Evolutionary conservation across 2,329 filamentous ascomycete genomes (phyloP).

Genomic region (Thielaviopsis euricoi): DNA sequence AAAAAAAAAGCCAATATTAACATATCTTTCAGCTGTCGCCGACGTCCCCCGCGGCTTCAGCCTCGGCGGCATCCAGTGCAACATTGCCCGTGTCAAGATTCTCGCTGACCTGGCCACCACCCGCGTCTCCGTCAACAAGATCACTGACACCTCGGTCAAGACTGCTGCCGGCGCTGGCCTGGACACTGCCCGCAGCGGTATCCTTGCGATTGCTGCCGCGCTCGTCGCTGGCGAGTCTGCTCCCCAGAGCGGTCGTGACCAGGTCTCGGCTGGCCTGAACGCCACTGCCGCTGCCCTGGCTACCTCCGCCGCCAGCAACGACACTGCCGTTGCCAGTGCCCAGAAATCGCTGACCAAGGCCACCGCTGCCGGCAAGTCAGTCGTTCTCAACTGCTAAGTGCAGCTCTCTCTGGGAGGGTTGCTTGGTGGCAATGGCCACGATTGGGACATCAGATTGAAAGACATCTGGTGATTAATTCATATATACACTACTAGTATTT

Average conservation of each 20-base stretch:
- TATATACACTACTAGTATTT: neutral
- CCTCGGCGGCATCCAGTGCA: conserved; percentile 6
- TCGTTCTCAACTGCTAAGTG: conserved; percentile 1
- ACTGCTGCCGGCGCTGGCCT: conserved; percentile 4
- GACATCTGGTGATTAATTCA: neutral
- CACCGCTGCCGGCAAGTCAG: neutral
- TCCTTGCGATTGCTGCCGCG: conserved; percentile 6
- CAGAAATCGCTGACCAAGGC: neutral
- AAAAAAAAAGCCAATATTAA: neutral
- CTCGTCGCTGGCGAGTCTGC: conserved; percentile 5
- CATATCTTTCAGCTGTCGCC: neutral
- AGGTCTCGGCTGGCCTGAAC: conserved; percentile 6
- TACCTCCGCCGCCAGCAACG: neutral
- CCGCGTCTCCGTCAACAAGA: conserved; percentile 1
- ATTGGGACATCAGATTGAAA: neutral
- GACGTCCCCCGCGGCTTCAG: conserved; percentile 5
- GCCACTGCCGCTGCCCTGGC: conserved; percentile 2
- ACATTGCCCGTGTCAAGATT: conserved; percentile 9
- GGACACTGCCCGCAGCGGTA: conserved; percentile 1
- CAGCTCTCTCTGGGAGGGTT: neutral
- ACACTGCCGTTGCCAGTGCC: conserved; percentile 2
- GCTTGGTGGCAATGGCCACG: neutral
- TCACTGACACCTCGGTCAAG: conserved; percentile 4
- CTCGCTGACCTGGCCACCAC: conserved; percentile 5
- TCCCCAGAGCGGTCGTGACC: neutral